A percentile compares a stretch with the other conserved stretches of the same genome.
phyloP scores from a whole-genome alignment of 2,329 filamentous ascomycete species.

The Alternaria arborescens region DNA sequence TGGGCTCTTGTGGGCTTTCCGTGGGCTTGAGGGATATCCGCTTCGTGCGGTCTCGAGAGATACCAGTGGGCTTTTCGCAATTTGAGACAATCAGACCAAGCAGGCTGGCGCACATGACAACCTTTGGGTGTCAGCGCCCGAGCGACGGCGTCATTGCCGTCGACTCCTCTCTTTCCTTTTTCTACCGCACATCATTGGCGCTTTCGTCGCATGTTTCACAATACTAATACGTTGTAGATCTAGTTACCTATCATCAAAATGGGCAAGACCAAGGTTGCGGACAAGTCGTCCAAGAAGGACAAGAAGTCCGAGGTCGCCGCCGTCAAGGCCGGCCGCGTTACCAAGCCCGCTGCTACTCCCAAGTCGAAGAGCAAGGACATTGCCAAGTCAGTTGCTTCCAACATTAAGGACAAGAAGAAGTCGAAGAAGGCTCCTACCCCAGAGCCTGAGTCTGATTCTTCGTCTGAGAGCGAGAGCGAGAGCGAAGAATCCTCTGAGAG shows the following conservation, averaged over 20 bases:
- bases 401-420: conserved; percentile 62
- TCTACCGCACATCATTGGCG: conserved; percentile 6
- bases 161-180: conserved; percentile 31
- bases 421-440: conserved; percentile 59
- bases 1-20: conserved; percentile 58
- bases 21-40: conserved; percentile 55
- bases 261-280: conserved; percentile 49
- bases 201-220: conserved; percentile 14
- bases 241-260: conserved; percentile 41
- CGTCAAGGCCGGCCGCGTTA: conserved; percentile 72
- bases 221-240: conserved; percentile 47
- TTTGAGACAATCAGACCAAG: conserved; percentile 51
- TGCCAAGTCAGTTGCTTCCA: conserved; percentile 61
- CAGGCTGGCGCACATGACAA: conserved; percentile 40
- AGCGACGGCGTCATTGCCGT: conserved; percentile 35
- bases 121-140: conserved; percentile 28
- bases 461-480: conserved; percentile 49
- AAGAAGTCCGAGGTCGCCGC: conserved; percentile 65
- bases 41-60: conserved; percentile 51
- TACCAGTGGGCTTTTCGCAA: conserved; percentile 55
- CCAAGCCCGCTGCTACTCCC: conserved; percentile 71
- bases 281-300: conserved; percentile 62
- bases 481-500: conserved; percentile 43
- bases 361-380: conserved; percentile 73
- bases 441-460: conserved; percentile 54